A percentile compares a stretch with the other conserved stretches of the same genome.
phyloP scores from a whole-genome alignment of 2,329 filamentous ascomycete species.

The Colletotrichum magnum region DNA sequence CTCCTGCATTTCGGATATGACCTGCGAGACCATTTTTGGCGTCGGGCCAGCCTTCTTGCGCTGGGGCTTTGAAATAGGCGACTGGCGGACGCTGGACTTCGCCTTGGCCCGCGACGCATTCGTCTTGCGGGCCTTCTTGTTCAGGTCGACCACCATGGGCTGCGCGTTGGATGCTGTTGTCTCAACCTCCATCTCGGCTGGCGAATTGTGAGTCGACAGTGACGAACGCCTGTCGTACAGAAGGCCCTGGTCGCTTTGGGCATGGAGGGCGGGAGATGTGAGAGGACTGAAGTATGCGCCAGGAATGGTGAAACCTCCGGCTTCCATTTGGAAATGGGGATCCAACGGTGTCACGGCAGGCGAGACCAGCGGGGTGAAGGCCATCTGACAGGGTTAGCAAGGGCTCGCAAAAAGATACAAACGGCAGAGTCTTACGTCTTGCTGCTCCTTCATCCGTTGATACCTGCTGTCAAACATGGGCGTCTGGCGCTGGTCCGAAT shows the following conservation, averaged over 20 bases:
- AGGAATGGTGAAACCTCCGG: slow-evolving; percentile 72
- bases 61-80: slow-evolving; percentile 79
- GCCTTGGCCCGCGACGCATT: slow-evolving; percentile 65
- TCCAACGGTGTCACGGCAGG: slow-evolving; percentile 88
- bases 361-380: slow-evolving; percentile 85
- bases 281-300: slow-evolving; percentile 86
- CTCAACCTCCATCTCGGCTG: slow-evolving; percentile 70
- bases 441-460: slow-evolving; percentile 77
- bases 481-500: slow-evolving; percentile 69
- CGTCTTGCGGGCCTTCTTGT: slow-evolving; percentile 68
- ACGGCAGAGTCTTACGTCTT: slow-evolving; percentile 67
- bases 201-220: slow-evolving; percentile 65
- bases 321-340: slow-evolving; percentile 74
- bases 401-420: slow-evolving; percentile 39
- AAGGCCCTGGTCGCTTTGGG: slow-evolving; percentile 70
- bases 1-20: slow-evolving; percentile 67
- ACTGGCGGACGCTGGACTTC: slow-evolving; percentile 74
- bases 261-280: slow-evolving; percentile 84
- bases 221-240: slow-evolving; percentile 61
- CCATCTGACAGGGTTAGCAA: slow-evolving; percentile 66
- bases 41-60: slow-evolving; percentile 68
- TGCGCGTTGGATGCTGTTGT: slow-evolving; percentile 49
- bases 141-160: slow-evolving; percentile 61
- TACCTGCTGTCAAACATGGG: slow-evolving; percentile 75
- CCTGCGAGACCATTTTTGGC: slow-evolving; percentile 69